phyloP scores from a whole-genome alignment of 495 filamentous ascomycete genomes.

The Xylaria longipes region DNA sequence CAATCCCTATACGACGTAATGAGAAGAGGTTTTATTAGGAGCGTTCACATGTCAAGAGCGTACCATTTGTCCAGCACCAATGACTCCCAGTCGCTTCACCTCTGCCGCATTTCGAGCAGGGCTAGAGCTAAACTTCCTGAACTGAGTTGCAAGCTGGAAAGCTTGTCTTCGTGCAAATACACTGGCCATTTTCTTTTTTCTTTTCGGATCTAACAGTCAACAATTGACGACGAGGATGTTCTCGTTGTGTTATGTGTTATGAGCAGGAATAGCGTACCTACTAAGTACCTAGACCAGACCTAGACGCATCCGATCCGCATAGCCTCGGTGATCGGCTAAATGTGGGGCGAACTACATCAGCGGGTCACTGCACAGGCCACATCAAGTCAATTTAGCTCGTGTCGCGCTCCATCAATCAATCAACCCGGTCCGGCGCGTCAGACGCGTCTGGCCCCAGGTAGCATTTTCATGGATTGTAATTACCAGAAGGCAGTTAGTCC shows the following conservation, averaged over 20 bases:
- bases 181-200: constrained; percentile 40
- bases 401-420: constrained; percentile 10
- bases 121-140: constrained; percentile 62
- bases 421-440: constrained; percentile 17
- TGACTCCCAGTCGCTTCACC: constrained; percentile 88
- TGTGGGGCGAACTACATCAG: constrained; percentile 26
- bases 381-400: constrained; percentile 17
- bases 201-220: not conserved
- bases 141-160: constrained; percentile 43
- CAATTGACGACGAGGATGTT: not conserved
- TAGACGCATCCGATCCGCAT: too few species aligned
- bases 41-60: constrained; percentile 36
- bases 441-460: constrained; percentile 3
- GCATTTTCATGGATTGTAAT: not conserved
- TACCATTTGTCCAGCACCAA: constrained; percentile 98
- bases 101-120: constrained; percentile 64
- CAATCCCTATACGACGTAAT: constrained; percentile 69
- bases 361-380: constrained; percentile 19
- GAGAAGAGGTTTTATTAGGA: constrained; percentile 25
- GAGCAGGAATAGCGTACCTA: constrained; percentile 19
- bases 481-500: not conserved
- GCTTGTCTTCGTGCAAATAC: constrained; percentile 41
- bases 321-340: constrained; percentile 52
- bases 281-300: too few species aligned
- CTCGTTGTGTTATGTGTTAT: not conserved